phyloP scores from a whole-genome alignment of 164 flowering plant genomes.

The Warburgia ugandensis region DNA sequence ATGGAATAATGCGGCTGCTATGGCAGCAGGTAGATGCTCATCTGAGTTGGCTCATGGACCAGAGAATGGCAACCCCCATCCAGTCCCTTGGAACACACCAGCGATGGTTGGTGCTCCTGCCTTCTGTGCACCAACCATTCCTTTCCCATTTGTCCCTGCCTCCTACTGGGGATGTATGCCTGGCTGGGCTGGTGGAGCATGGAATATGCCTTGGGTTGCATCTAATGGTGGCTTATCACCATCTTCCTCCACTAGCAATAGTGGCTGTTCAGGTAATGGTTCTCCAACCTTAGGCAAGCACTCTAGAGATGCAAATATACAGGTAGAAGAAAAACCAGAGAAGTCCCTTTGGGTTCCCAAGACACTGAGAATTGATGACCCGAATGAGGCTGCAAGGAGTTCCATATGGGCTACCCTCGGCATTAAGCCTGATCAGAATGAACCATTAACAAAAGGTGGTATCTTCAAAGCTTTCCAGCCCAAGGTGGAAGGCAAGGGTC shows the following conservation, averaged over 20 bases:
- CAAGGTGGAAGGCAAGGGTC: conserved; percentile 16
- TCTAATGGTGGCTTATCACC: conserved; percentile 20
- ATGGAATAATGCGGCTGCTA: conserved; percentile 14
- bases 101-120: conserved; percentile 22
- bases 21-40: conserved; percentile 13
- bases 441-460: conserved; percentile 15
- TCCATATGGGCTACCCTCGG: conserved; percentile 35
- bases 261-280: conserved; percentile 28
- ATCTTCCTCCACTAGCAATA: conserved; percentile 27
- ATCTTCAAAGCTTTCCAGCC: conserved; percentile 26
- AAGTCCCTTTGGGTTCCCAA: conserved; percentile 37
- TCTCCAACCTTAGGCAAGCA: conserved; percentile 51
- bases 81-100: conserved; percentile 37
- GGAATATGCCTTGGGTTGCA: conserved; percentile 18
- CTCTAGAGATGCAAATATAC: conserved; percentile 29
- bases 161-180: conserved; percentile 41
- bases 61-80: conserved; percentile 15
- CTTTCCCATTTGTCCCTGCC: conserved; percentile 31
- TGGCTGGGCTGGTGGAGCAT: conserved; percentile 25
- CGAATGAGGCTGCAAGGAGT: conserved; percentile 38
- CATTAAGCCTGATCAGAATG: conserved; percentile 25
- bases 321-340: conserved; percentile 27
- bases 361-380: conserved; percentile 33
- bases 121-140: conserved; percentile 23
- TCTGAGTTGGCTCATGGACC: conserved; percentile 13